Base-by-base conservation (phyloP, 2,329 filamentous ascomycete species). In the Colletotrichum kahawae region DNA sequence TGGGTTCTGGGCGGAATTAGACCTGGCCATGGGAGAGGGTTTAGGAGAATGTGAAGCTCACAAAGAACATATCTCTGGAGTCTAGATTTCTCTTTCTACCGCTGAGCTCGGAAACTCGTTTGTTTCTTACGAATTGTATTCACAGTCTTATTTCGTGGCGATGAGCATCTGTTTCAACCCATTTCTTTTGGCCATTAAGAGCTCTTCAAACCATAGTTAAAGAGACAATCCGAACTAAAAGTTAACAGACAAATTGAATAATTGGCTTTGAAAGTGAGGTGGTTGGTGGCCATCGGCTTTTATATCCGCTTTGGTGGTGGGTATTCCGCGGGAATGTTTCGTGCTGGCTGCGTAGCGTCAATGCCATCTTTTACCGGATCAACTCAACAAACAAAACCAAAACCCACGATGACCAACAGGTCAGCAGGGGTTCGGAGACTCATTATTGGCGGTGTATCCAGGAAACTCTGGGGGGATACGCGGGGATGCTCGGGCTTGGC, bases 1-100 rank as follows among this genome's bases (percentile, higher is more conserved):
- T 31, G 33, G 18, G 7, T 70, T 70, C n/a, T 60, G 67, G 67
- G 21, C 57, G 18, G 67, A 70, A 18, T 33, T 77, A 13, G 71
- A 73, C 57, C 27, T 34, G 18, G 57, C 57, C 10, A 60, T 60
- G 12, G 57, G 57, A 34, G 56, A 16, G 27, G 24, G 24, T 16
- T 10, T 13, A n/a, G 57, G 12, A 8, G 57, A 9, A 48, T 48
- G 0, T 48, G 43, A 48, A 48, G n/a, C 5, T 48, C 10, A 13
- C 10, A 13, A 0, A 48, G n/a, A 21, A n/a, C 10, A 13, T 10
- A 13, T 48, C 18, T 21, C 29, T 16, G 7, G n/a, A n/a, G 18
- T 48, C n/a, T 0, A n/a, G n/a, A n/a, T 48, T 12, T 48, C n/a
- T 48, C 18, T 12, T 48, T n/a, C 16, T 48, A n/a, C 9, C n/a